These are phyloP conservation scores for Boletus edulis DNA, from an alignment of 768 basidiomycete genomes.

Conservation along the genomic window DNA sequence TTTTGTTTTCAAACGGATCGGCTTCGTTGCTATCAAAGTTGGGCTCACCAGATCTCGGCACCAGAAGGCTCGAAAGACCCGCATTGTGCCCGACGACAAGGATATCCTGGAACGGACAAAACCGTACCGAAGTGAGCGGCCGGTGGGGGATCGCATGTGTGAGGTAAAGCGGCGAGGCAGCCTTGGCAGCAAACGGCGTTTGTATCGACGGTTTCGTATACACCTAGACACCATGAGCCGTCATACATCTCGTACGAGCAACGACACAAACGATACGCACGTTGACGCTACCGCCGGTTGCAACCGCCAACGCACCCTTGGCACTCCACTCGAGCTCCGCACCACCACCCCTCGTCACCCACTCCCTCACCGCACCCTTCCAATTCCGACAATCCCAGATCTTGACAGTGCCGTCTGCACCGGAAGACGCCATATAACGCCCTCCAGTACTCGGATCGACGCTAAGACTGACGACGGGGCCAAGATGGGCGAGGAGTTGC, in stretches of 20 bases:
- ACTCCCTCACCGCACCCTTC: constrained; percentile 82
- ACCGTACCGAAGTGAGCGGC: constrained; percentile 73
- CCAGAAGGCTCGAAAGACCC: constrained; percentile 82
- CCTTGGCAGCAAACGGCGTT: constrained; percentile 43
- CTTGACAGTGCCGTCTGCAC: constrained; percentile 86
- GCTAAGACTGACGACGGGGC: constrained; percentile 76
- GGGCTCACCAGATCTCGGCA: constrained; percentile 91
- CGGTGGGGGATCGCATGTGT: constrained; percentile 82
- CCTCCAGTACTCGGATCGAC: constrained; percentile 87
- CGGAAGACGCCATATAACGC: constrained; percentile 87
- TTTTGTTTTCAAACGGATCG: constrained; percentile 90
- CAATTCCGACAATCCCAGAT: constrained; percentile 98
- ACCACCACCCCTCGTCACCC: constrained; percentile 67
- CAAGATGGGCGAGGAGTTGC: constrained; percentile 86
- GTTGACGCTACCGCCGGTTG: constrained; percentile 80
- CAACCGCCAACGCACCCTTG: constrained; percentile 78
- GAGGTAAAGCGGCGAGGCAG: constrained; percentile 80
- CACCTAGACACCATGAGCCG: constrained; percentile 42
- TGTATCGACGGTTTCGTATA: constrained; percentile 72
- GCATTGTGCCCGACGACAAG: constrained; percentile 74
- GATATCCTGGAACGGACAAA: constrained; percentile 86
- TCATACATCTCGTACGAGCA: neutral
- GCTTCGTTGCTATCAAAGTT: constrained; percentile 94
- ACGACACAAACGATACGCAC: constrained; percentile 39
- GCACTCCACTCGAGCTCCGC: constrained; percentile 83